phyloP scores from a whole-genome alignment of 108 stramenopile species.

The Cylindrotheca fusiformis region DNA sequence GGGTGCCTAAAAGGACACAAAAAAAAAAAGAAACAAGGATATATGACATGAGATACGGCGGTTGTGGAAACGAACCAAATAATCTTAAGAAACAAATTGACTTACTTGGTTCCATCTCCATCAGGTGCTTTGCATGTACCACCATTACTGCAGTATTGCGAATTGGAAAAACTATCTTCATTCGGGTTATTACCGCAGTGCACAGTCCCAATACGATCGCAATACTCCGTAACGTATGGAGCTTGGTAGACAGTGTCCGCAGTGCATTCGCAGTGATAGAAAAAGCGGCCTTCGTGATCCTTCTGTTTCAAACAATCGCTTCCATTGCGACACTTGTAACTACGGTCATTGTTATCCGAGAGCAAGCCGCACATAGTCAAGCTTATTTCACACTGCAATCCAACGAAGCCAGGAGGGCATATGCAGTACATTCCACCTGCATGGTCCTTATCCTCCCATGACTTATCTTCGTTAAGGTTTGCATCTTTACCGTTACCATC shows the following conservation, averaged over 20 bases:
- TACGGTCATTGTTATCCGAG: not conserved
- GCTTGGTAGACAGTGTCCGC: conserved; percentile 8
- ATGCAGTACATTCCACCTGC: conserved; percentile 58
- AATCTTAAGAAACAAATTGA: no score
- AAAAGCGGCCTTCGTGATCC: conserved; percentile 5
- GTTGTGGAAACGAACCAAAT: no score
- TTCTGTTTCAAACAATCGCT: conserved; percentile 30
- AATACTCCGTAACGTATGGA: conserved; percentile 21
- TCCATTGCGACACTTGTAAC: conserved; percentile 53
- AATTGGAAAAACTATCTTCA: conserved; percentile 1
- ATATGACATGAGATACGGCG: no score
- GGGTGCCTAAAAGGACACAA: conserved; percentile 5
- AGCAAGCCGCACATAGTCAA: conserved; percentile 33
- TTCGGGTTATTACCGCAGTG: conserved; percentile 10
- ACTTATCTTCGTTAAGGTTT: no score
- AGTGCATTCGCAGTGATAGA: conserved; percentile 33
- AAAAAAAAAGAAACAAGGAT: conserved; percentile 5
- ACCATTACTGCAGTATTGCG: conserved; percentile 25
- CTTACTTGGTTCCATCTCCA: conserved; percentile 6
- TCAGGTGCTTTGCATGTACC: conserved; percentile 14
- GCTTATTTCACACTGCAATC: conserved; percentile 57
- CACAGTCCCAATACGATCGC: conserved; percentile 15
- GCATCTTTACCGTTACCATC: conserved; percentile 6
- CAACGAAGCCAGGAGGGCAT: conserved; percentile 52
- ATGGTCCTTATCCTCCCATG: conserved; percentile 14